phyloP scores from a whole-genome alignment of 176 grass and related monocot species.

The Paspalum notatum region DNA sequence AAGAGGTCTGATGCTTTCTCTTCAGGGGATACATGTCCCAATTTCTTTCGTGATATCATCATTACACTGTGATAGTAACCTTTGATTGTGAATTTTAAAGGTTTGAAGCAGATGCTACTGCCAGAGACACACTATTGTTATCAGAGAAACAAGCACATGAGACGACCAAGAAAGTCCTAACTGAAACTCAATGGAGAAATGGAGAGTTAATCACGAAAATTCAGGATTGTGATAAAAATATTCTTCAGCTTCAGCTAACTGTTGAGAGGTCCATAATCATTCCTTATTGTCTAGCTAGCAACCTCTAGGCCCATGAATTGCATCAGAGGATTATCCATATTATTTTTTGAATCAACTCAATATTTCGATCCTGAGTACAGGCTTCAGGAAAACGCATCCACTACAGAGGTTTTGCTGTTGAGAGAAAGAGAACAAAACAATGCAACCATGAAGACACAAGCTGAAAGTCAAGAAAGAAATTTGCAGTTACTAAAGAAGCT shows the following conservation, averaged over 20 bases:
- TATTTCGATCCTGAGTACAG: slow-evolving; percentile 40
- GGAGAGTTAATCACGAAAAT: slow-evolving; percentile 53
- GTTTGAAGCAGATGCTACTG: slow-evolving; percentile 54
- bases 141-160: slow-evolving; percentile 55
- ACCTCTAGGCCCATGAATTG: slow-evolving; percentile 1
- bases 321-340: slow-evolving; percentile 16
- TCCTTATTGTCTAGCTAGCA: slow-evolving; percentile 35
- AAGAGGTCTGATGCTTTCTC: slow-evolving; percentile 57
- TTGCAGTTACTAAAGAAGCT: slow-evolving; percentile 49
- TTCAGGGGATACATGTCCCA: slow-evolving; percentile 22
- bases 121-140: slow-evolving; percentile 42
- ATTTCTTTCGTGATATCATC: slow-evolving; percentile 24
- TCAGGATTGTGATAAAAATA: slow-evolving; percentile 49
- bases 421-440: slow-evolving; percentile 53
- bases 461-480: slow-evolving; percentile 56
- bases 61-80: slow-evolving; percentile 28
- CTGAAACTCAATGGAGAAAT: slow-evolving; percentile 50
- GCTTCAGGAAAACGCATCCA: slow-evolving; percentile 54
- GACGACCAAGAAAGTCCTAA: slow-evolving; percentile 46
- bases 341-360: slow-evolving; percentile 7
- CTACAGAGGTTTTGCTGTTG: slow-evolving; percentile 48
- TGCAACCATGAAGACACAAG: slow-evolving; percentile 49
- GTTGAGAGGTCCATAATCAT: slow-evolving; percentile 50
- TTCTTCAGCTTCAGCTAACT: slow-evolving; percentile 53
- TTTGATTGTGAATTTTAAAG: slow-evolving; percentile 40